Conservation (phyloP, 23 red algal genomes). For the Gracilaria vermiculophylla region DNA sequence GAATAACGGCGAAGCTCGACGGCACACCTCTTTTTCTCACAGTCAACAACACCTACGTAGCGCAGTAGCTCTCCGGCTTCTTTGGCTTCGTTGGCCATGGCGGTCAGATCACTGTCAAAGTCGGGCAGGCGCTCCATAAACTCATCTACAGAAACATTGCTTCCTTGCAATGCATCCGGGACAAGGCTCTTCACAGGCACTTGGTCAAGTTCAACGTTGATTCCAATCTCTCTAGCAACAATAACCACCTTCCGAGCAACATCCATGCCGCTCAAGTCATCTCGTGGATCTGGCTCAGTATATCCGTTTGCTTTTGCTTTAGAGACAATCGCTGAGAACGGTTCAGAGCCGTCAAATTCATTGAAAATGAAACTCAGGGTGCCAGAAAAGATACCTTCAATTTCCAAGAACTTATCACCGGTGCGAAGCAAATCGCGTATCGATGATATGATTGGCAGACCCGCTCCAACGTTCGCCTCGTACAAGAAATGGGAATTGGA, state of each 20-base stretch:
- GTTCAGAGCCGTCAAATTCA: constrained; percentile 80
- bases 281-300: constrained; percentile 97
- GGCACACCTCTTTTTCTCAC: constrained; percentile 42
- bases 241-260: constrained; percentile 97
- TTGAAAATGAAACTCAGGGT: constrained; percentile 98
- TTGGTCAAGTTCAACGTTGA: constrained; percentile 79
- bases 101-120: constrained; percentile 64
- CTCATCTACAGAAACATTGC: constrained; percentile 71
- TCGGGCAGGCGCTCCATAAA: constrained; percentile 88
- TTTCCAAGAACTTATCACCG: constrained; percentile 88
- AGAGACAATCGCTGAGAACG: constrained; percentile 83
- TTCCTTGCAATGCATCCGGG: constrained; percentile 58
- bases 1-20: constrained; percentile 86
- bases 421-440: constrained; percentile 93
- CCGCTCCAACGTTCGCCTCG: constrained; percentile 97
- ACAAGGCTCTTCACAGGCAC: constrained; percentile 86
- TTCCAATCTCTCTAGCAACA: constrained; percentile 90
- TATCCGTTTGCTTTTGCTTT: constrained; percentile 87
- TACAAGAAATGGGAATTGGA: constrained; percentile 98
- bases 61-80: constrained; percentile 73
- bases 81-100: constrained; percentile 80
- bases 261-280: constrained; percentile 91
- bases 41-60: constrained; percentile 93
- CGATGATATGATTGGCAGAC: constrained; percentile 93
- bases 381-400: constrained; percentile 96